Conservation (phyloP, 2,329 filamentous ascomycete species). For the Ceratocystis eucalypticola region DNA sequence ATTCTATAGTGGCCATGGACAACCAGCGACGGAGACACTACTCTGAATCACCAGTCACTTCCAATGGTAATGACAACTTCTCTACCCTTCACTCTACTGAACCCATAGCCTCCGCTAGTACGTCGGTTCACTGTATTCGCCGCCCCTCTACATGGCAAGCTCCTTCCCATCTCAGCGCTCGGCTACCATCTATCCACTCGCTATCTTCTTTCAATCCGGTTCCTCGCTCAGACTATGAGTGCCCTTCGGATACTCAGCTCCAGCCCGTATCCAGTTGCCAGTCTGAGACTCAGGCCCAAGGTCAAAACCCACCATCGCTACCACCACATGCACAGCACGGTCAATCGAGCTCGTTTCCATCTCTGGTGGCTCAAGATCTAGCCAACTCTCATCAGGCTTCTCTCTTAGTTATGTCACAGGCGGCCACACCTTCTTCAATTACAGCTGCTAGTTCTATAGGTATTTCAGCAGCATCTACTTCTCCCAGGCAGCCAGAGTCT, state of each 20-base stretch:
- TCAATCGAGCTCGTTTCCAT: background rate
- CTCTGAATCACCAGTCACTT: background rate
- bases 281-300: background rate
- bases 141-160: background rate
- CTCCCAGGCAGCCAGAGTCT: background rate
- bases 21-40: background rate
- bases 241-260: background rate
- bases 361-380: too few species aligned
- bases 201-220: too few species aligned
- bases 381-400: background rate
- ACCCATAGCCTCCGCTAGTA: background rate
- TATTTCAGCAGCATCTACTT: background rate
- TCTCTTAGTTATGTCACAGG: background rate
- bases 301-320: background rate
- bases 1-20: background rate
- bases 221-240: background rate
- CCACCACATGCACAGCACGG: too few species aligned
- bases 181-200: background rate
- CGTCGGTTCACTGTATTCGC: background rate
- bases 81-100: background rate
- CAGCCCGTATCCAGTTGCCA: background rate
- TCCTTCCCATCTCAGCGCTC: background rate
- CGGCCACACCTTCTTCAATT: background rate
- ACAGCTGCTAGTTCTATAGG: background rate
- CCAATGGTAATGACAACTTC: too few species aligned